Evolutionary conservation across 495 filamentous ascomycete genomes (phyloP).

Genomic region (Jackrogersella multiformis): DNA sequence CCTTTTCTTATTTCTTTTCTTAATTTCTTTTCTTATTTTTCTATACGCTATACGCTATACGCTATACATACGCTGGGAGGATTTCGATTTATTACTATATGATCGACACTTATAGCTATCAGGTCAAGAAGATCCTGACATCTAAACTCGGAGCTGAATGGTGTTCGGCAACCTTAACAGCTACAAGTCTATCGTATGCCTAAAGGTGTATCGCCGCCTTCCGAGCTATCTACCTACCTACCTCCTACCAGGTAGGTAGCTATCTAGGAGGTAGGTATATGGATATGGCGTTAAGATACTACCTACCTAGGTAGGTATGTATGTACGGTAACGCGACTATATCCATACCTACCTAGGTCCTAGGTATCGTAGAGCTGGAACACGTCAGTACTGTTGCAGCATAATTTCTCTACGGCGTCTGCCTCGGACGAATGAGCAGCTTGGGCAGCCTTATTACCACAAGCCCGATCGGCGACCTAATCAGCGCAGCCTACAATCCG

Average conservation of each 20-base stretch:
- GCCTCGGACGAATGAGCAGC: conserved; percentile 31
- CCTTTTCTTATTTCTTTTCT: neutral
- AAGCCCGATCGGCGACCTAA: conserved; percentile 43
- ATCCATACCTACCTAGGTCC: too few species aligned
- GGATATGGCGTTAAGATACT: too few species aligned
- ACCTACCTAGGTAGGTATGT: neutral
- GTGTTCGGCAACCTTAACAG: neutral
- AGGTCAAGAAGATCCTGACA: conserved; percentile 20
- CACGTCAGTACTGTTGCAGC: conserved; percentile 39
- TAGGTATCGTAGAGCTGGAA: conserved; percentile 4
- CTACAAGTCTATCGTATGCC: neutral
- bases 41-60: neutral
- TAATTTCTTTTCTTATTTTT: neutral
- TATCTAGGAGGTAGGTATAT: too few species aligned
- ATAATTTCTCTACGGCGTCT: conserved; percentile 34
- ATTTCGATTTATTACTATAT: conserved; percentile 25
- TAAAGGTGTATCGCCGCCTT: conserved; percentile 11
- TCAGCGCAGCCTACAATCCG: conserved; percentile 19
- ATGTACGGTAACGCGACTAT: neutral
- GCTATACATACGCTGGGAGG: neutral
- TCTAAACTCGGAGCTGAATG: conserved; percentile 34
- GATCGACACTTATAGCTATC: conserved; percentile 40
- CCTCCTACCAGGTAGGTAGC: too few species aligned
- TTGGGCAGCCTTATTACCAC: conserved; percentile 28
- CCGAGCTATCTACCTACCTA: neutral